Conservation (phyloP, 306 rosid genomes). For the Trifolium fragiferum region DNA sequence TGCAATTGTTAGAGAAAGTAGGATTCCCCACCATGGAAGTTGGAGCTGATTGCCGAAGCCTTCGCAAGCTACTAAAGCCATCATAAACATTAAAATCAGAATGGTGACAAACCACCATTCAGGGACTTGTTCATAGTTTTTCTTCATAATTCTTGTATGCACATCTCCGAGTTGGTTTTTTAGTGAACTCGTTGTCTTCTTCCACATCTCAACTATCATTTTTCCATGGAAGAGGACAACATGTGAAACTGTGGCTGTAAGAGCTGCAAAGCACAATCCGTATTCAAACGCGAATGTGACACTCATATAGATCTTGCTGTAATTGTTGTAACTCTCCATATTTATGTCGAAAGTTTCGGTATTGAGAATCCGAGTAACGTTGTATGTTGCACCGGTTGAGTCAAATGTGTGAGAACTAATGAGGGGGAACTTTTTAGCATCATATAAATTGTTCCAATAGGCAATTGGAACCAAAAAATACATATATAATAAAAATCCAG, state of each 20-base stretch:
- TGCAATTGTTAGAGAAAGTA: conserved; percentile 67
- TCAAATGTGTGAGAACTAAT: conserved; percentile 75
- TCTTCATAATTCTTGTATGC: conserved; percentile 80
- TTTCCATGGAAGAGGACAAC: conserved; percentile 80
- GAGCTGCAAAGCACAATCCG: conserved; percentile 80
- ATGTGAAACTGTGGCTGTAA: conserved; percentile 76
- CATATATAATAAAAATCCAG: conserved; percentile 55
- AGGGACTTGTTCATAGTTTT: conserved; percentile 73
- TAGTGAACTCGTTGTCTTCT: conserved; percentile 48
- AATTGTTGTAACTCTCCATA: conserved; percentile 47
- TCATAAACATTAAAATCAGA: conserved; percentile 47
- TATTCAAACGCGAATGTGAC: conserved; percentile 65
- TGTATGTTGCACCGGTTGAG: conserved; percentile 53
- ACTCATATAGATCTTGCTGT: conserved; percentile 80
- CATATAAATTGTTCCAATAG: conserved; percentile 72
- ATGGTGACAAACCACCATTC: conserved; percentile 75
- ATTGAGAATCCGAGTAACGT: conserved; percentile 60
- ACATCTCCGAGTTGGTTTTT: conserved; percentile 57
- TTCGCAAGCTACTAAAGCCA: conserved; percentile 60
- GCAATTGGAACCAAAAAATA: conserved; percentile 63
- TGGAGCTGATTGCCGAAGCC: conserved; percentile 82
- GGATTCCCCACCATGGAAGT: conserved; percentile 87
- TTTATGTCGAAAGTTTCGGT: conserved; percentile 58
- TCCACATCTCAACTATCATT: conserved; percentile 60
- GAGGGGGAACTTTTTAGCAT: conserved; percentile 77